A percentile compares a stretch with the other conserved stretches of the same genome.
These are phyloP conservation scores for Juncus inflexus DNA, from an alignment of 176 grass and related monocot genomes.

Conservation along the genomic window DNA sequence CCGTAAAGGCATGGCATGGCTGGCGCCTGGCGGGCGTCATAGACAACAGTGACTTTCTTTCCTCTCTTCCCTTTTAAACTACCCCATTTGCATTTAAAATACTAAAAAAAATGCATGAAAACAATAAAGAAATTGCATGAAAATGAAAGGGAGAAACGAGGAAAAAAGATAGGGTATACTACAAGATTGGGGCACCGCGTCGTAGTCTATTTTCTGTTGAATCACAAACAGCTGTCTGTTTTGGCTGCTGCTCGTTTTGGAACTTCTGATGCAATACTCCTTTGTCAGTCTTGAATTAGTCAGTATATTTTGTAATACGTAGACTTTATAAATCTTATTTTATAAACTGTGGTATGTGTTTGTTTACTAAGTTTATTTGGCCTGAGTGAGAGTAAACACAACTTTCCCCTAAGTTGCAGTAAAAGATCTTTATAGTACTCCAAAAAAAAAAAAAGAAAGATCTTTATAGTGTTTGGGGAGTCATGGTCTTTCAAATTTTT, in stretches of 20 bases:
- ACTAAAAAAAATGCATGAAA: neutral
- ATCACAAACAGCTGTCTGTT: neutral
- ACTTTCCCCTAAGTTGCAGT: too few species aligned
- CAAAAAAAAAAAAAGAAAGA: too few species aligned
- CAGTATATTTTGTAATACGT: too few species aligned
- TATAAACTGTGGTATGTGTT: too few species aligned
- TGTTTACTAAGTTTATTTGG: too few species aligned
- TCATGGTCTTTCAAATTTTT: too few species aligned
- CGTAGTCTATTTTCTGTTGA: neutral
- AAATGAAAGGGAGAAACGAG: neutral
- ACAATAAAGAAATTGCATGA: neutral
- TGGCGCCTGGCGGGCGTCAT: slow-evolving; percentile 7
- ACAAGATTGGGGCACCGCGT: slow-evolving; percentile 5
- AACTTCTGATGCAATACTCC: too few species aligned
- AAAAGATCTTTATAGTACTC: too few species aligned
- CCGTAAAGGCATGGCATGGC: neutral
- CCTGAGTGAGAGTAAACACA: too few species aligned
- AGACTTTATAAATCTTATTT: too few species aligned
- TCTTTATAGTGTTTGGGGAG: too few species aligned
- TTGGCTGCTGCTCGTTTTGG: neutral
- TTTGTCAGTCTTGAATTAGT: too few species aligned
- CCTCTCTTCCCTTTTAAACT: neutral
- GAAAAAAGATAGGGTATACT: neutral
- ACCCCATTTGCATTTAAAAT: neutral
- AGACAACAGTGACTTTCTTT: slow-evolving; percentile 6